Evolutionary conservation across 306 rosid species (phyloP).

Genomic region (Mimosa pudica): DNA sequence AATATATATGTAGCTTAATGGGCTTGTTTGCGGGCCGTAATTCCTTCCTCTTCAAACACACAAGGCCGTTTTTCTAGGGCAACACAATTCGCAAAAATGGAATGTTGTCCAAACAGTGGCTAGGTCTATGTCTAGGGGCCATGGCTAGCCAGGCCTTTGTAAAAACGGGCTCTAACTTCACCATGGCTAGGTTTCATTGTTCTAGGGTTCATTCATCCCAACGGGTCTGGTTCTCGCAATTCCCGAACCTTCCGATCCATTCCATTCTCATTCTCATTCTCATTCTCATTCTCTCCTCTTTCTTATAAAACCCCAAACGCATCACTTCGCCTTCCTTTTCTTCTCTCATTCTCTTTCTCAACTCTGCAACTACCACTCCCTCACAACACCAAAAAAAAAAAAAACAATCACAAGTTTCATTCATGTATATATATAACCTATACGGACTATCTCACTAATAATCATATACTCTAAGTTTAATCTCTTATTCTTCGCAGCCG

Average conservation of each 20-base stretch:
- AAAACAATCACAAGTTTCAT: neutral
- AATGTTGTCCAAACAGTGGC: too few species aligned
- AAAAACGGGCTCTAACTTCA: neutral
- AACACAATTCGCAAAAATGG: neutral
- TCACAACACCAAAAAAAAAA: neutral
- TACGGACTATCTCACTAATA: neutral
- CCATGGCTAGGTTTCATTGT: neutral
- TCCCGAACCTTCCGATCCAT: slow-evolving; percentile 34
- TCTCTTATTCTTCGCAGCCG: neutral
- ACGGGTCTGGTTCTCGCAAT: slow-evolving; percentile 43
- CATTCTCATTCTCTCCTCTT: neutral
- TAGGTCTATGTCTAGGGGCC: too few species aligned
- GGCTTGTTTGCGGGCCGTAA: neutral
- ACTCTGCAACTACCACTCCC: slow-evolving; percentile 24
- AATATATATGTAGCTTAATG: neutral
- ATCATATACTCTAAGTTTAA: neutral
- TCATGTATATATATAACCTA: neutral
- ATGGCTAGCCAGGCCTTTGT: neutral
- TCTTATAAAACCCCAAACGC: slow-evolving; percentile 9
- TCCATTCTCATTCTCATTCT: too few species aligned
- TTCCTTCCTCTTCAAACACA: neutral
- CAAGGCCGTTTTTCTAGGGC: neutral
- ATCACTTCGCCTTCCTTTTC: neutral
- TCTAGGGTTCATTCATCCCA: slow-evolving; percentile 44
- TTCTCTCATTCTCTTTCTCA: neutral